Evolutionary conservation across 495 filamentous ascomycete genomes (phyloP), one percentile per base, ranked within the genome.

Genomic region (Xylaria sp.): DNA sequence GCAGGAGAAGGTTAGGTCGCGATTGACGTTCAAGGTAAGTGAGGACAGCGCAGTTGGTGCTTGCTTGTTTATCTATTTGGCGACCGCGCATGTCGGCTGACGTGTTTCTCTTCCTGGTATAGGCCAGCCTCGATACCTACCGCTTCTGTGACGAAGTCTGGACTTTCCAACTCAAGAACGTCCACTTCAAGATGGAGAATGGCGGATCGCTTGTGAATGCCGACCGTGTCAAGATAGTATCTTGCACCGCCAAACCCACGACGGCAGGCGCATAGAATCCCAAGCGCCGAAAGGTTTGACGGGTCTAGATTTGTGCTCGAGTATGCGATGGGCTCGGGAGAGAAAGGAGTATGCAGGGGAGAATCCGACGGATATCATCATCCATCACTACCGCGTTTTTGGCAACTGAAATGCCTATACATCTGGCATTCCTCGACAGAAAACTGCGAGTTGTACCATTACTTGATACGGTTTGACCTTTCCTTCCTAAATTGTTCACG

Each of bases 141-240:
- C 93, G 97, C 75, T 99, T 98, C 87, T 99, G 97, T 85, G 97
- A 99, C 82, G 97, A 99, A 84, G 97, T 99, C 66, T 99, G 97
- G 97, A 99, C 97, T 2, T 99, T 99, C 85, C 87, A 98, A 71
- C 96, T 99, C 82, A 98, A 98, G 81, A 95, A 98, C 71, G 94
- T 98, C 67, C 94, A 90, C 31, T 97, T 99, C 88, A 98, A 98
- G 83, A 90, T 99, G 81, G 93, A 97, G 71, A 93, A 93, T 76
- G 87, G 90, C 71, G 85, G 85, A 31, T 71, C 77, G n/a, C 78
- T 81, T 12, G 82, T 88, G 1, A 83, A 81, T 3, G 82, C 85
- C 8, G 93, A 97, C 71, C 94, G 92, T 79, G 91, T 99, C 79
- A 98, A 98, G 89, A 99, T 99, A 69, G 96, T 99, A 50, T 94